These are phyloP conservation scores for Rhynchospora pubera DNA, from an alignment of 176 grass and related monocot genomes.

Conservation along the genomic window DNA sequence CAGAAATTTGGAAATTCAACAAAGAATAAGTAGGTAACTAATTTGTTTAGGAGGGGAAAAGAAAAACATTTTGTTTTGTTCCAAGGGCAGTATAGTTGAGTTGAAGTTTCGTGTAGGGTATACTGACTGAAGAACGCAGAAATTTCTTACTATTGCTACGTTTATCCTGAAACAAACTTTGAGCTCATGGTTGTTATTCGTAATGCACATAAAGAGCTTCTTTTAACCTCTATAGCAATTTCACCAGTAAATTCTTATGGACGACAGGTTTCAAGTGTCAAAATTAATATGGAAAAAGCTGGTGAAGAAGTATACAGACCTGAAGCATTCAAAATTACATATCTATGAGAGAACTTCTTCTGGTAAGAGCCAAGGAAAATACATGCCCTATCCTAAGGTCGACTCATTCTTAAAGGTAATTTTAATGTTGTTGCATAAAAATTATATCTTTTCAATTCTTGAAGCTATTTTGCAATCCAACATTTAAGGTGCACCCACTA, in stretches of 20 bases:
- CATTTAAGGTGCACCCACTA: background rate
- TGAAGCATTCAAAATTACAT: conserved; percentile 66
- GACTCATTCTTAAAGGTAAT: conserved; percentile 89
- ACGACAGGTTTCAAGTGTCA: conserved; percentile 71
- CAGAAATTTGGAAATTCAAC: background rate
- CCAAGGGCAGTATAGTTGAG: background rate
- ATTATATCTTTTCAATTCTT: background rate
- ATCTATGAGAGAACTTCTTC: conserved; percentile 67
- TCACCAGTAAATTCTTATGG: background rate
- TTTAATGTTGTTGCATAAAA: background rate
- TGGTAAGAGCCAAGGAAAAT: conserved; percentile 54
- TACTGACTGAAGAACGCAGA: background rate
- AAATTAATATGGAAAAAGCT: conserved; percentile 82
- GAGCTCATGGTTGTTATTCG: background rate
- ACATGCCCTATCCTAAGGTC: conserved; percentile 68
- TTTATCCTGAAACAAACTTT: background rate
- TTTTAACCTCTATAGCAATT: background rate
- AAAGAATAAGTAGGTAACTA: background rate
- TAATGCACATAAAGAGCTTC: background rate
- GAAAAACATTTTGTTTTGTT: background rate
- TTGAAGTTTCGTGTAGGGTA: background rate
- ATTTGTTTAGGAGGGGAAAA: background rate
- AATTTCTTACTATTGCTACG: background rate
- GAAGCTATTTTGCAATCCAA: background rate
- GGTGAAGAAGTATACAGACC: conserved; percentile 57